Percentiles rank a stretch among this genome's conserved stretches.
These are phyloP conservation scores for Macadamia integrifolia DNA, from an alignment of 164 flowering plant genomes.

Conservation along the genomic window DNA sequence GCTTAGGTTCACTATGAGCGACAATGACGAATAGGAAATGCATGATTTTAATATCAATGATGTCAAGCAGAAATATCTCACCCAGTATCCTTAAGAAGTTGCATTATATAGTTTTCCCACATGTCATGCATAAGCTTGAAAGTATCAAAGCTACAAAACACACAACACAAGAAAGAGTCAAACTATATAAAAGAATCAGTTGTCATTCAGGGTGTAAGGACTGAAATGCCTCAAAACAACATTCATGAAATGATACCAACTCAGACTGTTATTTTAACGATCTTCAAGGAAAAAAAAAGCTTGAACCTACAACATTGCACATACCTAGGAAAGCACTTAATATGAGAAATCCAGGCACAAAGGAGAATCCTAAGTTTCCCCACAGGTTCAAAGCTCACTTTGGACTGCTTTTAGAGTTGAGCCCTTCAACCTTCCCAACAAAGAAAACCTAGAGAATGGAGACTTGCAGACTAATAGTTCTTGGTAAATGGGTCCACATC, in stretches of 20 bases:
- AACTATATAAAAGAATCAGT: neutral
- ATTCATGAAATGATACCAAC: neutral
- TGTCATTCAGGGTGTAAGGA: neutral
- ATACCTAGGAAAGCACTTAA: neutral
- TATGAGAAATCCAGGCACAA: neutral
- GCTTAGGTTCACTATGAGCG: neutral
- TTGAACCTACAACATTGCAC: neutral
- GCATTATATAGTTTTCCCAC: slow-evolving; percentile 65
- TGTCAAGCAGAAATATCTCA: slow-evolving; percentile 17
- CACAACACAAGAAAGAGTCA: neutral
- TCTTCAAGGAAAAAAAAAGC: no score
- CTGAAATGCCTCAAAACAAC: neutral
- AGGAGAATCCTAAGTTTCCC: neutral
- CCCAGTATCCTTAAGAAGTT: slow-evolving; percentile 63
- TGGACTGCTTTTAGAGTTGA: no score
- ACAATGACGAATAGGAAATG: neutral
- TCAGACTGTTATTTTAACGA: neutral
- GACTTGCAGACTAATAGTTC: no score
- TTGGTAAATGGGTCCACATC: no score
- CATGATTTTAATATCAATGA: neutral
- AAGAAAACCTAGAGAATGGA: no score
- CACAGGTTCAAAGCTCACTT: no score
- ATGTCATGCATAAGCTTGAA: slow-evolving; percentile 76
- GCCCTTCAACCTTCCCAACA: no score
- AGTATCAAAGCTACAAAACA: slow-evolving; percentile 47